Evolutionary conservation across 164 flowering plant genomes (phyloP).

Genomic region (Taxillus chinensis): DNA sequence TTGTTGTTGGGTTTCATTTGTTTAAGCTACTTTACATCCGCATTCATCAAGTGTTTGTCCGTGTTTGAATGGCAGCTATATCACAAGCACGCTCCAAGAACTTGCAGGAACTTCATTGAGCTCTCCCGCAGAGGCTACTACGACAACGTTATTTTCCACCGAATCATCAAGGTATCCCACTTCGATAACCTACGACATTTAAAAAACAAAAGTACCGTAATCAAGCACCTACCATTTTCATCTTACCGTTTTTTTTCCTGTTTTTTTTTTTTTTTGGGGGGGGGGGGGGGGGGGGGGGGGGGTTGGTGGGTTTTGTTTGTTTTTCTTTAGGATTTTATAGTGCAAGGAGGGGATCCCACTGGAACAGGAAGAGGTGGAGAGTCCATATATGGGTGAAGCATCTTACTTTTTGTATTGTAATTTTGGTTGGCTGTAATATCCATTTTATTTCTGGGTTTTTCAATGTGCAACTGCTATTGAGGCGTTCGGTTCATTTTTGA

Average conservation of each 20-base stretch:
- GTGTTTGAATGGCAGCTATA: slow-evolving; percentile 38
- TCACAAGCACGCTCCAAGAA: slow-evolving; percentile 85
- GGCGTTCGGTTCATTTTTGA: too few relatives aligned
- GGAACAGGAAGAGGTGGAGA: slow-evolving; percentile 97
- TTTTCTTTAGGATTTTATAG: slow-evolving; percentile 66
- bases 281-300: too few relatives aligned
- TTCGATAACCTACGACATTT: not conserved
- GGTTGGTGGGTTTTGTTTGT: not conserved
- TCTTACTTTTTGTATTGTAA: slow-evolving; percentile 1
- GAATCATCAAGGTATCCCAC: slow-evolving; percentile 65
- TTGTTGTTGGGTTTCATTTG: slow-evolving; percentile 1
- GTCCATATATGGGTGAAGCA: slow-evolving; percentile 79
- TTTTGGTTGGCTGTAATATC: too few relatives aligned
- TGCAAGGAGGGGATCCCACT: slow-evolving; percentile 99
- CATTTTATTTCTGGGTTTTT: too few relatives aligned
- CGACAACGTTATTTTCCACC: slow-evolving; percentile 75
- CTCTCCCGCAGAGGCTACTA: slow-evolving; percentile 84
- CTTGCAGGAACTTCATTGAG: slow-evolving; percentile 86
- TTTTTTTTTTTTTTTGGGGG: too few relatives aligned
- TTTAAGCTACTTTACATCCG: not conserved
- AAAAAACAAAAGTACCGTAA: not conserved
- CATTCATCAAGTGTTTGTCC: not conserved
- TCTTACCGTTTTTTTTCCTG: too few relatives aligned
- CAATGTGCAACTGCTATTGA: too few relatives aligned
- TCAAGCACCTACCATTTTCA: too few relatives aligned